These are phyloP conservation scores for Naegleria fowleri DNA, from an alignment of 208 protist species.

Conservation along the genomic window DNA sequence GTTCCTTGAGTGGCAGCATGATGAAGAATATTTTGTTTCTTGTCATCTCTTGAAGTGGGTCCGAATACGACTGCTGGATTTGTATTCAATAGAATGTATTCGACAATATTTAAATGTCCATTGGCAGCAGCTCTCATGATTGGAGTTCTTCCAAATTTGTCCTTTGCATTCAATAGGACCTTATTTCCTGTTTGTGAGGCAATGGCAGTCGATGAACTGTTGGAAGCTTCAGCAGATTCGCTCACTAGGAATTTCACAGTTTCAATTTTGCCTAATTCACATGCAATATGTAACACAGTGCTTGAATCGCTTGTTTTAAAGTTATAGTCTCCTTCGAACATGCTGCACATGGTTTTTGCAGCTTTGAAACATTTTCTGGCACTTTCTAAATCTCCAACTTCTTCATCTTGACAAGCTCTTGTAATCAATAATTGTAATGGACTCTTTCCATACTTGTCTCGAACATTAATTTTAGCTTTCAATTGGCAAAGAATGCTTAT, in stretches of 20 bases:
- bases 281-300: slow-evolving; percentile 1
- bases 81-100: not conserved
- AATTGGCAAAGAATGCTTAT: not conserved
- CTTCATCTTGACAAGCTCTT: not conserved
- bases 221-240: not conserved
- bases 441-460: slow-evolving; percentile 8
- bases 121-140: not conserved
- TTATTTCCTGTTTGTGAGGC: not conserved
- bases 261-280: not conserved
- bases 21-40: not conserved
- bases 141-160: not conserved
- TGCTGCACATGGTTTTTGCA: not conserved
- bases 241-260: not conserved
- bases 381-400: not conserved
- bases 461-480: not conserved
- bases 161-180: not conserved
- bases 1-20: not conserved
- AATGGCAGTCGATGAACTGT: not conserved
- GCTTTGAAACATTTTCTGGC: not conserved
- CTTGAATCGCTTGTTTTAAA: not conserved
- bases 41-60: not conserved
- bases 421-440: not conserved
- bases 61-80: not conserved
- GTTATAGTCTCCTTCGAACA: not conserved
- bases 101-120: not conserved